Evolutionary conservation across 768 basidiomycete species (phyloP).

Genomic region (Cyathus striatus): DNA sequence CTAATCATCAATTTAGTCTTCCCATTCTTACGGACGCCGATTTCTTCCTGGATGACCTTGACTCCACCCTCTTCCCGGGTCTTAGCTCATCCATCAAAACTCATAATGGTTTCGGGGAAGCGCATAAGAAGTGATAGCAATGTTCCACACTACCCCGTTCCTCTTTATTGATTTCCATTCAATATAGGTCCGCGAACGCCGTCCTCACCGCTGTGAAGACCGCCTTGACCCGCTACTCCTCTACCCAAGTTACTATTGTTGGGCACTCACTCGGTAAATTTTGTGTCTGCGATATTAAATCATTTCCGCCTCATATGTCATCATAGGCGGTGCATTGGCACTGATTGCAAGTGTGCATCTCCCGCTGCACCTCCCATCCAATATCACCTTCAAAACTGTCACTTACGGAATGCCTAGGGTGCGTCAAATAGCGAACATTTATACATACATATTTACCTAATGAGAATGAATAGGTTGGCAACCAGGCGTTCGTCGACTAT

Average conservation of each 20-base stretch:
- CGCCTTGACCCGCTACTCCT: slow-evolving; percentile 26
- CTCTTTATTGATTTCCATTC: neutral
- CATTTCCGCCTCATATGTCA: neutral
- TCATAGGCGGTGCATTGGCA: slow-evolving; percentile 15
- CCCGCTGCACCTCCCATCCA: slow-evolving; percentile 12
- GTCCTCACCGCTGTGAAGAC: slow-evolving; percentile 40
- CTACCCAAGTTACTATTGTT: slow-evolving; percentile 36
- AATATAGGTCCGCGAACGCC: slow-evolving; percentile 30
- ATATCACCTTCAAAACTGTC: slow-evolving; percentile 13
- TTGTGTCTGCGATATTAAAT: neutral
- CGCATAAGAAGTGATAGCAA: slow-evolving; percentile 39
- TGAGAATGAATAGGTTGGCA: slow-evolving; percentile 32
- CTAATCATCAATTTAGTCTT: slow-evolving; percentile 8
- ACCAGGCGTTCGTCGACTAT: slow-evolving; percentile 50
- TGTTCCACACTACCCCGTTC: neutral
- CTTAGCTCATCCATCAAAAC: slow-evolving; percentile 32
- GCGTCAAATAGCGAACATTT: neutral
- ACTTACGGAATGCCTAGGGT: slow-evolving; percentile 18
- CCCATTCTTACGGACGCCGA: slow-evolving; percentile 35
- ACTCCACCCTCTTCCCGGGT: slow-evolving; percentile 45
- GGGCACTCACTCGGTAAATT: slow-evolving; percentile 32
- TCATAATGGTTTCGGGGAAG: slow-evolving; percentile 42
- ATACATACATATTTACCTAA: neutral
- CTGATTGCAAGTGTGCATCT: slow-evolving; percentile 20
- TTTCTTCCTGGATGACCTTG: slow-evolving; percentile 24